Evolutionary conservation across 345 rosid genomes (phyloP).

Genomic region (Acer campestre): DNA sequence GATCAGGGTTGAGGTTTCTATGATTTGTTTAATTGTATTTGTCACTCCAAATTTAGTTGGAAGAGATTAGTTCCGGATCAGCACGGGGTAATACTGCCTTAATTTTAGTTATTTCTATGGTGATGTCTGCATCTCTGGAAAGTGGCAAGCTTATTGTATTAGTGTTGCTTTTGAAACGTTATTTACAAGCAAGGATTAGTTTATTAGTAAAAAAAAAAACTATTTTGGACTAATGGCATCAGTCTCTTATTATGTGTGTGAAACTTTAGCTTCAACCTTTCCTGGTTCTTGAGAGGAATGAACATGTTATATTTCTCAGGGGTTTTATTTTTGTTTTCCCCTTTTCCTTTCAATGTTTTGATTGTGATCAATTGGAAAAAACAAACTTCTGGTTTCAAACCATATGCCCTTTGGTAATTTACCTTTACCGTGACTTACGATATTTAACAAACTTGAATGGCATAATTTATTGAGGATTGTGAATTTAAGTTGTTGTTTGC

Average conservation of each 20-base stretch:
- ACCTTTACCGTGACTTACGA: neutral
- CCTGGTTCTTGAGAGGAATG: neutral
- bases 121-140: neutral
- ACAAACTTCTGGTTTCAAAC: neutral
- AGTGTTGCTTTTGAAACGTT: neutral
- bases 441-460: neutral
- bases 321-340: neutral
- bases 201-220: neutral
- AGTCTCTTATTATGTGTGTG: neutral
- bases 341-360: neutral
- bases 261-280: neutral
- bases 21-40: constrained; percentile 4
- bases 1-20: constrained; percentile 1
- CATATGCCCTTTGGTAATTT: neutral
- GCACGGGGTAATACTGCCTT: neutral
- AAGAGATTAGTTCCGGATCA: neutral
- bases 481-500: neutral
- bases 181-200: neutral
- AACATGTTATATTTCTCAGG: neutral
- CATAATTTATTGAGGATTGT: neutral
- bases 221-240: neutral
- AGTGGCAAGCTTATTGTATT: neutral
- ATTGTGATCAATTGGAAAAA: neutral
- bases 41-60: neutral
- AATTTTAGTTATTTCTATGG: neutral